These are phyloP conservation scores for Bruguiera sexangula DNA, from an alignment of 345 rosid species.

Conservation along the genomic window DNA sequence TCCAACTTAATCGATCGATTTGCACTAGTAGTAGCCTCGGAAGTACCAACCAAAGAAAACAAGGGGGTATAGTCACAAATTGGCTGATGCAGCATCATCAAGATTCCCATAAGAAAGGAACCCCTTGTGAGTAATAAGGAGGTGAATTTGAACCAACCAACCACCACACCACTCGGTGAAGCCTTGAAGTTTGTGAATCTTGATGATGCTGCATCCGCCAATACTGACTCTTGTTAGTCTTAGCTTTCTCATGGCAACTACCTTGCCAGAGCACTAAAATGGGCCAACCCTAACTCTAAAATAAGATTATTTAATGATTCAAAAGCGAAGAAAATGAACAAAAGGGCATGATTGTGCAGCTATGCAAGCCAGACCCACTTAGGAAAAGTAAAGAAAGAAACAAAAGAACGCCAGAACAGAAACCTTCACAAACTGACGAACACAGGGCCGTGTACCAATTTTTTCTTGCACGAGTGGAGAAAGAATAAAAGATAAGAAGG, in stretches of 20 bases:
- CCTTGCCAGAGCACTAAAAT: conserved; percentile 12
- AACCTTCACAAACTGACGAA: too few species aligned
- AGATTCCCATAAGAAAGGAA: conserved; percentile 40
- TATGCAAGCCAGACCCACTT: conserved; percentile 11
- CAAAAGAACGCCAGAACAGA: too few species aligned
- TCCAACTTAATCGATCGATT: too few species aligned
- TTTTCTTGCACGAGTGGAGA: background rate
- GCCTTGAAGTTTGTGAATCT: conserved; percentile 42
- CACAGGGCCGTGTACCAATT: background rate
- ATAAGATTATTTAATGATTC: too few species aligned
- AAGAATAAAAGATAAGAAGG: background rate
- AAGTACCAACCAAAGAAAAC: background rate
- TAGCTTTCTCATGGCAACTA: background rate
- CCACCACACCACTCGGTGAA: background rate
- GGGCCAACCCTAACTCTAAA: conserved; percentile 15
- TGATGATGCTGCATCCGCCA: conserved; percentile 44
- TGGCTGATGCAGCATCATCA: conserved; percentile 66
- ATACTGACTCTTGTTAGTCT: conserved; percentile 18
- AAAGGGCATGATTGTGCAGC: background rate
- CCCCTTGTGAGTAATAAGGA: background rate
- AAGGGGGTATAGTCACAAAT: conserved; percentile 27
- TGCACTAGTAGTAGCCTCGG: too few species aligned
- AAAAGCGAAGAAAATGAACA: conserved; percentile 3
- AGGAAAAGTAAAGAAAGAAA: background rate
- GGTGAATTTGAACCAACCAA: background rate